Evolutionary conservation across 2,329 filamentous ascomycete genomes (phyloP).

Genomic region (Colletotrichum graminicola): DNA sequence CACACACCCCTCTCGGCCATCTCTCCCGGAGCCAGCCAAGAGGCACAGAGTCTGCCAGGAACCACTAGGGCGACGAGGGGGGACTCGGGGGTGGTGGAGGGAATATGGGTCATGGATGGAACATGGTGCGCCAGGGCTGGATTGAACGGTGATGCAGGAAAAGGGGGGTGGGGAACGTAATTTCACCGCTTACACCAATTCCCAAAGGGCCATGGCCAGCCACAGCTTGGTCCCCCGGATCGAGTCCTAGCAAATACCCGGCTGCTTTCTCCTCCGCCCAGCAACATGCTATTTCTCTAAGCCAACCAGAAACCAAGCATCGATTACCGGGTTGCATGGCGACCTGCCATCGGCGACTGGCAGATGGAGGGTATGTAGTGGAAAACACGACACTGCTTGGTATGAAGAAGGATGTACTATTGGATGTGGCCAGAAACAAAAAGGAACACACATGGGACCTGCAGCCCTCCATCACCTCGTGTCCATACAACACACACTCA

Average conservation of each 20-base stretch:
- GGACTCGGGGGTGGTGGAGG: conserved; percentile 32
- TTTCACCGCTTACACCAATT: conserved; percentile 33
- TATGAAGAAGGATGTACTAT: neutral
- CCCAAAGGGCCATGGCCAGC: conserved; percentile 15
- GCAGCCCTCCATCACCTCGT: neutral
- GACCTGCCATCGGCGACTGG: conserved; percentile 11
- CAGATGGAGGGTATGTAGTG: neutral
- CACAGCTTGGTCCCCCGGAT: conserved; percentile 35
- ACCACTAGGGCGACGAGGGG: conserved; percentile 22
- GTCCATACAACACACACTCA: conserved; percentile 23
- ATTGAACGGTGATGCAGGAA: conserved; percentile 39
- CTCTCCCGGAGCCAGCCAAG: neutral
- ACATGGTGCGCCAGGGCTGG: conserved; percentile 23
- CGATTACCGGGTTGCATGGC: neutral
- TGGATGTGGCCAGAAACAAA: conserved; percentile 11
- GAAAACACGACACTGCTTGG: conserved; percentile 6
- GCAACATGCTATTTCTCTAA: conserved; percentile 7
- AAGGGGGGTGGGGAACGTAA: conserved; percentile 41
- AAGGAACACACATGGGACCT: neutral
- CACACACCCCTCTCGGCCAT: neutral
- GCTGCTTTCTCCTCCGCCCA: neutral
- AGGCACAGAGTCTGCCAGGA: conserved; percentile 1
- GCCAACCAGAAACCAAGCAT: conserved; percentile 11
- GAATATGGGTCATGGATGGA: conserved; percentile 21
- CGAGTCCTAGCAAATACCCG: conserved; percentile 28